phyloP scores from a whole-genome alignment of 2,329 filamentous ascomycete genomes.

The Nothopassalora personata region DNA sequence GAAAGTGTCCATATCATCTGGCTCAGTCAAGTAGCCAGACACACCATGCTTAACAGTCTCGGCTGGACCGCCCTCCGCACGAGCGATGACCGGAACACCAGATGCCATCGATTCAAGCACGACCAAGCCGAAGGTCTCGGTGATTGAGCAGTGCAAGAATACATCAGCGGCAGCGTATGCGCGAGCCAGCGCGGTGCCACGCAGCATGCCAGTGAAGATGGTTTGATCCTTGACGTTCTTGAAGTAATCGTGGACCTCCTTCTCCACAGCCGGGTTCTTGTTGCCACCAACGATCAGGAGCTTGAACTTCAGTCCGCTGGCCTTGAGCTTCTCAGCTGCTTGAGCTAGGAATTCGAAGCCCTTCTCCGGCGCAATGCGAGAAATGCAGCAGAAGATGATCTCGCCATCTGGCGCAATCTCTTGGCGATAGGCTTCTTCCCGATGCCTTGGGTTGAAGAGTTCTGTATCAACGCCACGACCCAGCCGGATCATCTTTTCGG shows the following conservation, averaged over 20 bases:
- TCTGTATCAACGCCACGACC: constrained; percentile 61
- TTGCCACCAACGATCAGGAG: constrained; percentile 65
- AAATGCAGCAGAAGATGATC: constrained; percentile 61
- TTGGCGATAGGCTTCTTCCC: constrained; percentile 49
- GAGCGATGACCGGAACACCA: constrained; percentile 62
- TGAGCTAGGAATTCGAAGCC: constrained; percentile 63
- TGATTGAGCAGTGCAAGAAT: constrained; percentile 67
- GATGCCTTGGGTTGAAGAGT: constrained; percentile 53
- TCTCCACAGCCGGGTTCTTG: constrained; percentile 57
- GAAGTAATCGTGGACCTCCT: constrained; percentile 58
- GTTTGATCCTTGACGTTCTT: constrained; percentile 51
- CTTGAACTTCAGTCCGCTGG: constrained; percentile 54
- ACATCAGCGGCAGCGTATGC: constrained; percentile 63
- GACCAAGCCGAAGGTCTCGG: constrained; percentile 66
- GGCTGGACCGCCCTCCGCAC: constrained; percentile 64
- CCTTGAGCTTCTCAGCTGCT: constrained; percentile 51
- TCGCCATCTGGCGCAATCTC: constrained; percentile 58
- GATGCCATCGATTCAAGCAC: constrained; percentile 68
- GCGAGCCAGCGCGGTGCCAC: constrained; percentile 56
- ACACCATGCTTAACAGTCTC: constrained; percentile 58
- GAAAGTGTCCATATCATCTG: constrained; percentile 56
- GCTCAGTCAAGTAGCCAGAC: constrained; percentile 57
- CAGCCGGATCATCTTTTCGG: constrained; percentile 54
- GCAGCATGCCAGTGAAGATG: constrained; percentile 61
- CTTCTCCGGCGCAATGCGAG: constrained; percentile 64